A percentile compares a stretch with the other conserved stretches of the same genome.
These are phyloP conservation scores for Anthracocystis panici-leucophaei DNA, from an alignment of 1,284 basidiomycete species.

Conservation along the genomic window DNA sequence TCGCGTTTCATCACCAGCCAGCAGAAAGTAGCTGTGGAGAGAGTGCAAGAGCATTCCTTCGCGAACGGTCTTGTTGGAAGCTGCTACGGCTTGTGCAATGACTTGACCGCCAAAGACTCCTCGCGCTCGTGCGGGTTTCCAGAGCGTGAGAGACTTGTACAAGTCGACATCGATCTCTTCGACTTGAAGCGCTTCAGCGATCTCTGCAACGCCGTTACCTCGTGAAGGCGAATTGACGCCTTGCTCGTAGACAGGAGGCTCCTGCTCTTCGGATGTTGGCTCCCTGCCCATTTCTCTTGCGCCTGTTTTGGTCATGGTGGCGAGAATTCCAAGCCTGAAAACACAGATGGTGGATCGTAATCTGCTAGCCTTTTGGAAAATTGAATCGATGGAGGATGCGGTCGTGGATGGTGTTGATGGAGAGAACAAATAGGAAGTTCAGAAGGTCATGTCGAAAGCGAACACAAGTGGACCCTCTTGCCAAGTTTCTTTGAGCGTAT, in stretches of 20 bases:
- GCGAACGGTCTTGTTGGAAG: constrained; percentile 58
- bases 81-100: constrained; percentile 62
- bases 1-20: constrained; percentile 53
- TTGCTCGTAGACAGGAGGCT: constrained; percentile 52
- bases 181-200: constrained; percentile 58
- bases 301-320: constrained; percentile 29
- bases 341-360: background rate
- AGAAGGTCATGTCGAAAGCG: too few species aligned
- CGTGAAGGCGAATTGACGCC: constrained; percentile 49
- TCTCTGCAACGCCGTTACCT: constrained; percentile 22
- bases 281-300: constrained; percentile 51
- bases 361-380: background rate
- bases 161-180: constrained; percentile 60
- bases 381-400: background rate
- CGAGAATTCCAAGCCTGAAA: background rate
- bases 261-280: constrained; percentile 55
- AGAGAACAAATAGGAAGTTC: background rate
- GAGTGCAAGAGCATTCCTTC: constrained; percentile 56
- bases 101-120: constrained; percentile 68
- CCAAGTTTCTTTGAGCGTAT: background rate
- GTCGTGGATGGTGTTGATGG: background rate
- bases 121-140: constrained; percentile 60
- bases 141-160: constrained; percentile 59
- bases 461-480: too few species aligned
- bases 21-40: constrained; percentile 64